Conservation (phyloP, 805 yeast species). For the Lipomyces oligophaga region DNA sequence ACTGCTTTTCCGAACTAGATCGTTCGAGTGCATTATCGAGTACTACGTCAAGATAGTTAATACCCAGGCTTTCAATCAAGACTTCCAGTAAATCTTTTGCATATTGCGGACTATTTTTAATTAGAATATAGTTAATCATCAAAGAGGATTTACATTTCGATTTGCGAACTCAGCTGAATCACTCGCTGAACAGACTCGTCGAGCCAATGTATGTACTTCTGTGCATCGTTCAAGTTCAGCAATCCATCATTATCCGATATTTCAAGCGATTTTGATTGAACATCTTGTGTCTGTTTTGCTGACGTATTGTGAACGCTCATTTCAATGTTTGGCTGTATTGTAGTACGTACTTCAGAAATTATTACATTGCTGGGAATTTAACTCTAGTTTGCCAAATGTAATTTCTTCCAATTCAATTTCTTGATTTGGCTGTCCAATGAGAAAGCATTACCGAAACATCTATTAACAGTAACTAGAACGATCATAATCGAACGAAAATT, state of each 20-base stretch:
- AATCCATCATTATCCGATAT: conserved; percentile 9
- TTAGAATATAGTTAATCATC: neutral
- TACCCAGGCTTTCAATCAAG: conserved; percentile 16
- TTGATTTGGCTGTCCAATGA: too few relatives aligned
- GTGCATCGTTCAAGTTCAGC: conserved; percentile 12
- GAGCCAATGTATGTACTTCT: conserved; percentile 12
- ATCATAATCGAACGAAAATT: too few relatives aligned
- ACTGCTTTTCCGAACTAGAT: conserved; percentile 1
- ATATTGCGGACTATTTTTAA: conserved; percentile 15
- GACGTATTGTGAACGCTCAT: too few relatives aligned
- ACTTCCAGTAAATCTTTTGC: conserved; percentile 15
- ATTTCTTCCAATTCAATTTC: too few relatives aligned
- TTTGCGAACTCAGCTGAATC: conserved; percentile 18
- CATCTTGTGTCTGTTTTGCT: neutral
- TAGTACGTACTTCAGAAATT: too few relatives aligned
- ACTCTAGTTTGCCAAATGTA: too few relatives aligned
- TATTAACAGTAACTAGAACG: too few relatives aligned
- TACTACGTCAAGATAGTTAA: conserved; percentile 17
- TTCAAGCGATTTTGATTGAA: neutral
- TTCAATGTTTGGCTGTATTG: too few relatives aligned
- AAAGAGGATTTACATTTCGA: conserved; percentile 11
- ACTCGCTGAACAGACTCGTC: conserved; percentile 17
- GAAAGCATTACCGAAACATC: too few relatives aligned
- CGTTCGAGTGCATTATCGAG: conserved; percentile 17
- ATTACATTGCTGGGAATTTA: too few relatives aligned